Conservation (phyloP, 2,329 filamentous ascomycete genomes). For the Ophiocordyceps camponoti-rufipedis region DNA sequence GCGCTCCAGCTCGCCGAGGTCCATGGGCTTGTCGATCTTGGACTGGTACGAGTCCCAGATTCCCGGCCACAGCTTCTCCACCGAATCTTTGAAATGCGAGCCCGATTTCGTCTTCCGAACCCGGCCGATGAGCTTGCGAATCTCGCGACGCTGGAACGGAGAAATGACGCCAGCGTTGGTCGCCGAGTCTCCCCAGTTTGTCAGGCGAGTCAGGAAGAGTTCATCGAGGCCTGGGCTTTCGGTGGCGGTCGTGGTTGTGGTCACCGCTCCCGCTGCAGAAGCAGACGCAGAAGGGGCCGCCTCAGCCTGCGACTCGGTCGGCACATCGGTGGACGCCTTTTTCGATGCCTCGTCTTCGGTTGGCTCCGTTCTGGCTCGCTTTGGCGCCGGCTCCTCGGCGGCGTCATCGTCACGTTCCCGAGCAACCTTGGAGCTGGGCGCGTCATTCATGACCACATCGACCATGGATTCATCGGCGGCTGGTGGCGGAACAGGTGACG, state of each 20-base stretch:
- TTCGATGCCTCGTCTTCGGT: conserved; percentile 18
- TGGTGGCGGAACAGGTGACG: conserved; percentile 10
- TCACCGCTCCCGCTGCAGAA: conserved; percentile 1
- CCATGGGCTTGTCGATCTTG: conserved; percentile 60
- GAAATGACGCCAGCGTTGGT: conserved; percentile 34
- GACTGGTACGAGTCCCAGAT: conserved; percentile 58
- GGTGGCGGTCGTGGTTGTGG: not conserved
- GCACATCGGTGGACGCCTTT: conserved; percentile 6
- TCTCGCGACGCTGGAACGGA: conserved; percentile 38
- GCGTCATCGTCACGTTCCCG: conserved; percentile 64
- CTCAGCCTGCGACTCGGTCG: conserved; percentile 1
- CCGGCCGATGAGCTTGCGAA: conserved; percentile 48
- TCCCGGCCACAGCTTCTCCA: conserved; percentile 54
- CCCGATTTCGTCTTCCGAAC: conserved; percentile 80
- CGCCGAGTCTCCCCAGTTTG: conserved; percentile 22
- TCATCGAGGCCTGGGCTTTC: conserved; percentile 4
- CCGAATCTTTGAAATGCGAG: conserved; percentile 56
- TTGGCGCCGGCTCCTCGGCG: conserved; percentile 47
- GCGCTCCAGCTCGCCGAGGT: conserved; percentile 65
- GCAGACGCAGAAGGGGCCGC: not conserved
- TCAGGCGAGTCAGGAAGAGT: conserved; percentile 11
- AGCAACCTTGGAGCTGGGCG: conserved; percentile 41
- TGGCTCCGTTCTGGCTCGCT: conserved; percentile 60
- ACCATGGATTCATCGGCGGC: conserved; percentile 12
- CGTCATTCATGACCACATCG: conserved; percentile 32